Evolutionary conservation across 2,329 filamentous ascomycete genomes (phyloP).

Genomic region (Paraphoma sp.): DNA sequence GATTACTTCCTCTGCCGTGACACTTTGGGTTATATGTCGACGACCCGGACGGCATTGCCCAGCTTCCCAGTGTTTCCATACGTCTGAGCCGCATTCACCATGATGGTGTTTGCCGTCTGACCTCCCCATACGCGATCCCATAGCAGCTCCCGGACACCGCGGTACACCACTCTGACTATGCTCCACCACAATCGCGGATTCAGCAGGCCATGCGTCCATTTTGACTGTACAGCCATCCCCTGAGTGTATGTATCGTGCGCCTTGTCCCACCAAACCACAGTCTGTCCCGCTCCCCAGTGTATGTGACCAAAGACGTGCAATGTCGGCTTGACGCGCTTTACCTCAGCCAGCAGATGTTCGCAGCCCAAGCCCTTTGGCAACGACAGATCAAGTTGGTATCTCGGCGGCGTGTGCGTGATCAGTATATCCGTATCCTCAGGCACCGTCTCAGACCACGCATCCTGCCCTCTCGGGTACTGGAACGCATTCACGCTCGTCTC

Average conservation of each 20-base stretch:
- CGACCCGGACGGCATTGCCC: constrained; percentile 54
- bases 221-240: constrained; percentile 56
- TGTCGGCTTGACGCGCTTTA: constrained; percentile 75
- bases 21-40: constrained; percentile 44
- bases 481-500: constrained; percentile 72
- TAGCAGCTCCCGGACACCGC: constrained; percentile 62
- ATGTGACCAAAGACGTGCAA: constrained; percentile 88
- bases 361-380: constrained; percentile 70
- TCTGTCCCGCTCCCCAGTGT: constrained; percentile 75
- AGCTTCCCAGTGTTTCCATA: constrained; percentile 56
- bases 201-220: constrained; percentile 47
- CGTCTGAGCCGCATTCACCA: constrained; percentile 69
- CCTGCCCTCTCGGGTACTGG: constrained; percentile 70
- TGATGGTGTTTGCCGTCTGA: constrained; percentile 55
- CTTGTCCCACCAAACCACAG: constrained; percentile 76
- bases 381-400: constrained; percentile 70
- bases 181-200: constrained; percentile 58
- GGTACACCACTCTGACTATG: constrained; percentile 57
- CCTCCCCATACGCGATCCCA: constrained; percentile 68
- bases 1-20: constrained; percentile 28
- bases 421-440: constrained; percentile 78
- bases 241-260: constrained; percentile 74
- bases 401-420: constrained; percentile 81
- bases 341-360: constrained; percentile 71
- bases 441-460: constrained; percentile 76